These are phyloP conservation scores for Pisolithus tinctorius DNA, from an alignment of 768 basidiomycete genomes.

Conservation along the genomic window DNA sequence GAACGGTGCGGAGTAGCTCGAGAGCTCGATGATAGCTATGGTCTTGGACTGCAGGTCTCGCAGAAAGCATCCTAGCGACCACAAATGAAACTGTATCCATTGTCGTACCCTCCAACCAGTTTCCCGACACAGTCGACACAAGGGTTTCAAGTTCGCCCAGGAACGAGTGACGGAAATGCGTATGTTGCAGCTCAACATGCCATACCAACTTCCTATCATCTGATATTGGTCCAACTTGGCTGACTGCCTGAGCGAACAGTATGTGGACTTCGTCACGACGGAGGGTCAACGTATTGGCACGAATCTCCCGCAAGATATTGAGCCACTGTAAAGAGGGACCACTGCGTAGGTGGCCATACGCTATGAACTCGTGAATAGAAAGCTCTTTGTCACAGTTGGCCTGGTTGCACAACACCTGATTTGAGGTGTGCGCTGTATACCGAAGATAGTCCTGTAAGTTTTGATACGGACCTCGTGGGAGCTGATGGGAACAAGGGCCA, in stretches of 20 bases:
- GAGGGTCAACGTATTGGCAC: conserved; percentile 29
- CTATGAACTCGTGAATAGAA: conserved; percentile 33
- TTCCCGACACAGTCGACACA: conserved; percentile 24
- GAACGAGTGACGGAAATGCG: conserved; percentile 29
- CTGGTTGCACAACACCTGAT: conserved; percentile 33
- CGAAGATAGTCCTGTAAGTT: conserved; percentile 26
- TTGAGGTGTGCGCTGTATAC: conserved; percentile 31
- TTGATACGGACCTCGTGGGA: conserved; percentile 24
- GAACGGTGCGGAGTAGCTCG: conserved; percentile 20
- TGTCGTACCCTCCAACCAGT: conserved; percentile 29
- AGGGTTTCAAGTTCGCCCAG: conserved; percentile 26
- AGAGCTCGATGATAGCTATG: conserved; percentile 11
- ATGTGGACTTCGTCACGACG: conserved; percentile 29
- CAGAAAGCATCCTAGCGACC: conserved; percentile 26
- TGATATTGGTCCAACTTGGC: conserved; percentile 29
- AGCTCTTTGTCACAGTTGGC: conserved; percentile 30
- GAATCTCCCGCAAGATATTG: conserved; percentile 38
- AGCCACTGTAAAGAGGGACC: conserved; percentile 39
- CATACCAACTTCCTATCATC: conserved; percentile 19
- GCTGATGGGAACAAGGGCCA: conserved; percentile 23
- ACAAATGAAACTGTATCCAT: conserved; percentile 27
- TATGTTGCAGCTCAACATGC: conserved; percentile 29
- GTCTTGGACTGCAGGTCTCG: not conserved
- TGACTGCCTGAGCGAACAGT: conserved; percentile 34
- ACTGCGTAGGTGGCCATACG: conserved; percentile 34